These are phyloP conservation scores for Hippophae rhamnoides DNA, from an alignment of 306 rosid genomes.

Conservation along the genomic window DNA sequence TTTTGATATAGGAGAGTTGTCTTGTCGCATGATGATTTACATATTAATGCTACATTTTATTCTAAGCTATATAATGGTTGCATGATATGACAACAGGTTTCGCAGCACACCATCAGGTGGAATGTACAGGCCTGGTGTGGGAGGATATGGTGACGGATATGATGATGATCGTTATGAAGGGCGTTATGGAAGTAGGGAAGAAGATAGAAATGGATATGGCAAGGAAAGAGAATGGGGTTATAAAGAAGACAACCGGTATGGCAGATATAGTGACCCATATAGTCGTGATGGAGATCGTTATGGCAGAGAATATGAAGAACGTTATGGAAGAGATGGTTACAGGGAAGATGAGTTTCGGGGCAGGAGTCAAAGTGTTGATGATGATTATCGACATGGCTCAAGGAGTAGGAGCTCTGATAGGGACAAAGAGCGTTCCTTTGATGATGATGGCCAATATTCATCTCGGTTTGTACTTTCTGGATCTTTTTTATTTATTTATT, in stretches of 20 bases:
- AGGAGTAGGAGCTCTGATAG: constrained; percentile 82
- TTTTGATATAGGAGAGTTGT: too few species aligned
- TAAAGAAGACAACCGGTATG: constrained; percentile 70
- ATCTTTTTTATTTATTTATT: too few species aligned
- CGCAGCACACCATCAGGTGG: constrained; percentile 56
- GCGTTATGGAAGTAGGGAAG: constrained; percentile 49
- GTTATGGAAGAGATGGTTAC: constrained; percentile 59
- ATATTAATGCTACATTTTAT: too few species aligned
- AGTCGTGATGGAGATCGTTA: constrained; percentile 81
- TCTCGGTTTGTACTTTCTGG: constrained; percentile 51
- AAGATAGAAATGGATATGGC: constrained; percentile 69
- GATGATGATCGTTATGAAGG: constrained; percentile 68
- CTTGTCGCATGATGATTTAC: too few species aligned
- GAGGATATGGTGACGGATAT: constrained; percentile 58
- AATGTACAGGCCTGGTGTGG: constrained; percentile 75
- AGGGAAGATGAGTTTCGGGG: constrained; percentile 75
- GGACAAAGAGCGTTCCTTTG: constrained; percentile 50
- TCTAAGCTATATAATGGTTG: too few species aligned
- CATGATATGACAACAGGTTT: constrained; percentile 45
- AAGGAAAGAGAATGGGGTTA: constrained; percentile 73
- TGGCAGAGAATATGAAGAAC: constrained; percentile 72
- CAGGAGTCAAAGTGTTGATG: constrained; percentile 75
- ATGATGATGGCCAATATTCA: constrained; percentile 81
- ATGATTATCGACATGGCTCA: constrained; percentile 48
- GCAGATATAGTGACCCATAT: constrained; percentile 35